Base-by-base conservation (phyloP, 352 stramenopile genomes). In the Aphanomyces invadans region DNA sequence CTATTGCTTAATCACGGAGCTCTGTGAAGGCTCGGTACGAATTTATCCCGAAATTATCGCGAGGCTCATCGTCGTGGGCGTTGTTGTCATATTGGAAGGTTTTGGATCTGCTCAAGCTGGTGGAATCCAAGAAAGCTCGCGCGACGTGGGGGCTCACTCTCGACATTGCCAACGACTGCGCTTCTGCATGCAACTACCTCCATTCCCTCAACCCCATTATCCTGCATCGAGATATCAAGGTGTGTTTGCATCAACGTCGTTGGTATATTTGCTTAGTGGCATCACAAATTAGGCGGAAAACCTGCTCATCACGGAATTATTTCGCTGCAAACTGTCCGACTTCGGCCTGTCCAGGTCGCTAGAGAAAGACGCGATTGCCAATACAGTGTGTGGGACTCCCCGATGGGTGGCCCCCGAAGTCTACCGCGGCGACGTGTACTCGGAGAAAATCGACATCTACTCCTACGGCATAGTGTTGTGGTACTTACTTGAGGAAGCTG, bases 391-490 rank as follows among this genome's bases (percentile, higher is more conserved):
- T 42, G 83, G 83, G 4, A 92, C 83, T 3, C 81, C 81, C 9
- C 74, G 81, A 3, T 92, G 83, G 83, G 74, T 90, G 56, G 83
- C 83, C 25, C 83, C 83, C 29, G 83, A 92, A 69, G 81, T 92
- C n/a, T 92, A 90, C 46, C 80, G 81, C 28, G 83, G 83, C 36
- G 81, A 92, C 48, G 79, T 87, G 36, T 92, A 90, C 71, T 88
- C 80, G 38, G 83, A 92, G 62, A 92, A 92, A 73, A 88, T 92
- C 31, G 83, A 92, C 54, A 66, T 92, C 2, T 90, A 92, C 69
- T 90, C 81, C 29, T 90, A 89, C 66, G 78, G 80, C 65, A 89
- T 92, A 54, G 84, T 93, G 31, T 71, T 93, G 51, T 91, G 83
- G 83, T 89, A 68, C 12, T 59, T n/a, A 9, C 23, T 25, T 15